A percentile compares a stretch with the other conserved stretches of the same genome.
Conservation (phyloP, 257 asterid genomes). For the Nicotiana undulata region DNA sequence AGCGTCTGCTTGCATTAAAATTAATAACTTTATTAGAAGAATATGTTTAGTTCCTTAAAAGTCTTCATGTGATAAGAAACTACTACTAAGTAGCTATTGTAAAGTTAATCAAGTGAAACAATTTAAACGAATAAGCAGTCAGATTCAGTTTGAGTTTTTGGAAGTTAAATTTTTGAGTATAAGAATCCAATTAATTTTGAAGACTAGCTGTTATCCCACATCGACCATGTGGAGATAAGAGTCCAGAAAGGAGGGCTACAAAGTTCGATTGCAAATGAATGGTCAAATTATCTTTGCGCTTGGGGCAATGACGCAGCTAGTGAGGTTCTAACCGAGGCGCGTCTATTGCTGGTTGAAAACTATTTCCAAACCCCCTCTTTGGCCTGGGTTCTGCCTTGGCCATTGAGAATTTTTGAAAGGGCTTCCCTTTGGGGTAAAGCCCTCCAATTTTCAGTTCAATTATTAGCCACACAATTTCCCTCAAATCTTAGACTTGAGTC, state of each 20-base stretch:
- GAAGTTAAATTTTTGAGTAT: neutral
- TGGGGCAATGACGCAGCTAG: constrained; percentile 2
- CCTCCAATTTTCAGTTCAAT: neutral
- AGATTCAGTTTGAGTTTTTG: neutral
- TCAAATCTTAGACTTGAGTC: no score
- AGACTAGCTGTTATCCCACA: neutral
- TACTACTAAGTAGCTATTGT: no score
- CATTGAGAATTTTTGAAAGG: neutral
- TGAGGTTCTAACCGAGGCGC: constrained; percentile 8
- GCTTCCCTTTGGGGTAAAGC: neutral
- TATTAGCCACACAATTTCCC: neutral
- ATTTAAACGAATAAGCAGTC: neutral
- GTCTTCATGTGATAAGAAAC: no score
- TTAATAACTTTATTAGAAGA: no score
- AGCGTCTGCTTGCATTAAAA: no score
- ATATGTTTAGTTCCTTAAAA: no score
- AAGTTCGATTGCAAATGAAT: neutral
- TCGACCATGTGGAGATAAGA: neutral
- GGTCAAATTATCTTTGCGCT: neutral
- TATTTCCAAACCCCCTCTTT: constrained; percentile 8
- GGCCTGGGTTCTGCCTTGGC: neutral
- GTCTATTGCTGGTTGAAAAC: constrained; percentile 4
- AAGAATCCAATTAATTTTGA: neutral
- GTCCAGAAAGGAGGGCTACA: neutral
- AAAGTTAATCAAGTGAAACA: no score